These are phyloP conservation scores for Phytopythium montanum DNA, from an alignment of 352 stramenopile genomes.

Conservation along the genomic window DNA sequence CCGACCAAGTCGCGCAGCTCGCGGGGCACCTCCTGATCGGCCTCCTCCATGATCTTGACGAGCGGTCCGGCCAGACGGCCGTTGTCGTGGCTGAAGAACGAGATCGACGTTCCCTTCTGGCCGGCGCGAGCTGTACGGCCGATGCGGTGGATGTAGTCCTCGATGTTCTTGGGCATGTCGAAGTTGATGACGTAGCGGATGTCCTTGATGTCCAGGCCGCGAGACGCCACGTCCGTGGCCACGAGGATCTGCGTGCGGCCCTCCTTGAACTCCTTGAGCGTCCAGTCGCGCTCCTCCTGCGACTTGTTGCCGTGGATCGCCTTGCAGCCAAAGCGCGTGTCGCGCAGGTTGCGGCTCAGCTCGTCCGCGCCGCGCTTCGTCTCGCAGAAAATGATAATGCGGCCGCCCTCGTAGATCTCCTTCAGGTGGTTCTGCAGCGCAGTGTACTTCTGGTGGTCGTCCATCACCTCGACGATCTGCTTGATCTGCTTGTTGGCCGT, in stretches of 20 bases:
- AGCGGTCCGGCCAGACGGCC: constrained; percentile 70
- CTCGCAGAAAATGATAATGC: constrained; percentile 99
- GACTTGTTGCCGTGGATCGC: constrained; percentile 99
- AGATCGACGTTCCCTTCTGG: constrained; percentile 92
- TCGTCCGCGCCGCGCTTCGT: constrained; percentile 99
- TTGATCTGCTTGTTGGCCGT: constrained; percentile 98
- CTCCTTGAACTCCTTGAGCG: constrained; percentile 97
- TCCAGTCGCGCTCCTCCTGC: constrained; percentile 97
- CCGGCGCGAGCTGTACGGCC: constrained; percentile 97
- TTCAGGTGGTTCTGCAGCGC: constrained; percentile 85
- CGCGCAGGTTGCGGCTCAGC: constrained; percentile 91
- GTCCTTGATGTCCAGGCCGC: constrained; percentile 99
- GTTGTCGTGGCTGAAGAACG: constrained; percentile 95
- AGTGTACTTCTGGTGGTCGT: constrained; percentile 95
- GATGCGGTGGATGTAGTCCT: constrained; percentile 99
- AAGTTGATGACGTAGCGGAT: constrained; percentile 99
- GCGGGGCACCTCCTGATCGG: constrained; percentile 85
- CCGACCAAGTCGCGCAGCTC: constrained; percentile 71
- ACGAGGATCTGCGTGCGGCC: constrained; percentile 95
- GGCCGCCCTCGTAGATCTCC: constrained; percentile 86
- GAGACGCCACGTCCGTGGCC: constrained; percentile 98
- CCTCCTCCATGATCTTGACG: constrained; percentile 88
- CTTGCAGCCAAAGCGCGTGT: constrained; percentile 93
- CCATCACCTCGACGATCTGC: constrained; percentile 96
- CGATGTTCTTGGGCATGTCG: constrained; percentile 98